Conservation (phyloP, 2,329 filamentous ascomycete species). For the Ophiostoma perfectum region DNA sequence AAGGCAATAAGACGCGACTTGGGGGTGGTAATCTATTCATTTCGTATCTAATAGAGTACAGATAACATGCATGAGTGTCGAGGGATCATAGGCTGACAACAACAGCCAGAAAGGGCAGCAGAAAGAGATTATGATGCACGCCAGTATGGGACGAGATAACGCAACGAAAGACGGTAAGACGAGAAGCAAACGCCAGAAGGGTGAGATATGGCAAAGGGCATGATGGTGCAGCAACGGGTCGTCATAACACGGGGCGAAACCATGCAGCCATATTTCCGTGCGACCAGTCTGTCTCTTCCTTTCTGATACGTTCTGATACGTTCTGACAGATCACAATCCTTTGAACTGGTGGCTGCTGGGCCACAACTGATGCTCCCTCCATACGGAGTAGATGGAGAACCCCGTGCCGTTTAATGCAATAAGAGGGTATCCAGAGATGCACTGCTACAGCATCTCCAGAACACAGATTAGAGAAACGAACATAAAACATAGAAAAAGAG, state of each 20-base stretch:
- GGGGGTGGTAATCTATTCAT: too few species aligned
- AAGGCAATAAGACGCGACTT: neutral
- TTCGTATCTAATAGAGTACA: neutral
- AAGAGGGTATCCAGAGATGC: neutral
- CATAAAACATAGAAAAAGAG: too few species aligned
- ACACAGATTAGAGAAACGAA: too few species aligned
- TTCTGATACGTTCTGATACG: too few species aligned
- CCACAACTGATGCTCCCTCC: neutral
- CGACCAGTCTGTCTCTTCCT: too few species aligned
- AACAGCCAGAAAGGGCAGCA: neutral
- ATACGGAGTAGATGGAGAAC: neutral
- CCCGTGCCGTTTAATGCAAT: neutral
- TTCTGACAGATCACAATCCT: neutral
- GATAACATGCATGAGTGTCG: neutral
- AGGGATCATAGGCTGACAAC: too few species aligned
- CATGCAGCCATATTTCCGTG: neutral
- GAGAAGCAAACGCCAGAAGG: conserved; percentile 1
- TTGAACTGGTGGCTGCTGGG: neutral
- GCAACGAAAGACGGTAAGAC: conserved; percentile 22
- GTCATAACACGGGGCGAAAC: neutral
- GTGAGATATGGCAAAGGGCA: neutral
- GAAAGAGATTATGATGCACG: conserved; percentile 1
- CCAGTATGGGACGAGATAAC: conserved; percentile 21
- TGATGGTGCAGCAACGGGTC: too few species aligned
- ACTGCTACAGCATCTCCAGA: neutral